Conservation (phyloP, 225 moss, liverwort and hornwort species). For the Pseudisothecium myosuroides region DNA sequence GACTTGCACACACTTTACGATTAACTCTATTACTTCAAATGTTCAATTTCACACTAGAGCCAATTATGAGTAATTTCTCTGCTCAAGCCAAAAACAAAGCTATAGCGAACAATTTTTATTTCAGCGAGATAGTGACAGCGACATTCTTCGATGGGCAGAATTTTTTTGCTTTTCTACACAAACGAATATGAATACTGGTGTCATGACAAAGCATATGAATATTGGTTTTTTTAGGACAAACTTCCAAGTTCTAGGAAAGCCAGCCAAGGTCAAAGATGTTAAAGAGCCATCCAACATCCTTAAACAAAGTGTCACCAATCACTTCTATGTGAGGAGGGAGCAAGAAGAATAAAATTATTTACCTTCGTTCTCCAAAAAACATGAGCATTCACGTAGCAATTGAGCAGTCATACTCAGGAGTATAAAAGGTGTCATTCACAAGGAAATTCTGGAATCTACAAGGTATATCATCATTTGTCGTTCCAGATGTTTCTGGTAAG, state of each 20-base stretch:
- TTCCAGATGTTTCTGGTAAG: background rate
- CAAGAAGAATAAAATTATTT: background rate
- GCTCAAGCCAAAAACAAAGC: background rate
- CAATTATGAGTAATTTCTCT: background rate
- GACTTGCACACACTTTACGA: no score
- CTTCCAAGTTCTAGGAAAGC: background rate
- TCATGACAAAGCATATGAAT: background rate
- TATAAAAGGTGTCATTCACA: background rate
- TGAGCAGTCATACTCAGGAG: background rate
- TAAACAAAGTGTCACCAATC: no score
- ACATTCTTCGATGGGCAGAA: no score
- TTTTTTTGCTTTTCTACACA: background rate
- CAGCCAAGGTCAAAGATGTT: background rate
- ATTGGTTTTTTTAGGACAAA: background rate
- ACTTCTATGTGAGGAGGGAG: background rate
- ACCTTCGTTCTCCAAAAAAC: background rate
- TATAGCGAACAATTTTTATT: background rate
- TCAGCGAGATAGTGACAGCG: background rate
- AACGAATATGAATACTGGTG: background rate
- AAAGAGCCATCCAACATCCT: background rate
- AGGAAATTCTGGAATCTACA: background rate
- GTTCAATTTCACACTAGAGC: background rate
- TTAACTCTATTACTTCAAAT: background rate
- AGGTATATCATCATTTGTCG: background rate
- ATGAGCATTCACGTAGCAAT: background rate